These are phyloP conservation scores for Picea abies DNA, from an alignment of 83 land plant species.

Conservation along the genomic window DNA sequence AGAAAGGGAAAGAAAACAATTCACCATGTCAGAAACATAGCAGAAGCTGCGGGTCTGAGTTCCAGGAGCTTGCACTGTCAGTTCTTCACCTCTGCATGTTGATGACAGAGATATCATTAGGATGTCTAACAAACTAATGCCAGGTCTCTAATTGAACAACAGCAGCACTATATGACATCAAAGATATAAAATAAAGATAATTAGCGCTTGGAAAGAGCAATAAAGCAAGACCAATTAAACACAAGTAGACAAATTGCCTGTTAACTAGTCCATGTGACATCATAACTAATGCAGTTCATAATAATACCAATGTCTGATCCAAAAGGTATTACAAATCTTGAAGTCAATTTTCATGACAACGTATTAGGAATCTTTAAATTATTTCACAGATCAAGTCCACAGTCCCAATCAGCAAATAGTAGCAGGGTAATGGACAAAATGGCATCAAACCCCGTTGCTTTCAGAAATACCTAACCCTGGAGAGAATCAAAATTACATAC, in stretches of 20 bases:
- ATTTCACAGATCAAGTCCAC: background rate
- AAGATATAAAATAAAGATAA: background rate
- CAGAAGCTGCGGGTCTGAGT: conserved; percentile 40
- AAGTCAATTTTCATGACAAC: no score
- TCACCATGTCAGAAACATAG: conserved; percentile 36
- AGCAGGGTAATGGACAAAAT: background rate
- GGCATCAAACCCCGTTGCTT: background rate
- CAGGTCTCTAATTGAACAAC: background rate
- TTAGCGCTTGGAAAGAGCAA: background rate
- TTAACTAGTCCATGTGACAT: background rate
- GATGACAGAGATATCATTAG: background rate
- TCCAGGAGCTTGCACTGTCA: conserved; percentile 43
- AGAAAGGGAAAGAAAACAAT: background rate
- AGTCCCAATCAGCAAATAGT: background rate
- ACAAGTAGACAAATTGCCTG: background rate
- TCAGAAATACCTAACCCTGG: background rate
- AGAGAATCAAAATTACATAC: no score
- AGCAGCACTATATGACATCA: background rate
- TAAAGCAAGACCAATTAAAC: background rate
- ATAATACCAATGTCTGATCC: background rate
- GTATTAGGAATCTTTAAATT: background rate
- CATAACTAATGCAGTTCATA: conserved; percentile 4
- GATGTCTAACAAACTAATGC: background rate
- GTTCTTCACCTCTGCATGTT: conserved; percentile 45
- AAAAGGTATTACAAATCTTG: no score